These are phyloP conservation scores for Ophiostoma sp. DNA, from an alignment of 2,329 filamentous ascomycete genomes.

Conservation along the genomic window DNA sequence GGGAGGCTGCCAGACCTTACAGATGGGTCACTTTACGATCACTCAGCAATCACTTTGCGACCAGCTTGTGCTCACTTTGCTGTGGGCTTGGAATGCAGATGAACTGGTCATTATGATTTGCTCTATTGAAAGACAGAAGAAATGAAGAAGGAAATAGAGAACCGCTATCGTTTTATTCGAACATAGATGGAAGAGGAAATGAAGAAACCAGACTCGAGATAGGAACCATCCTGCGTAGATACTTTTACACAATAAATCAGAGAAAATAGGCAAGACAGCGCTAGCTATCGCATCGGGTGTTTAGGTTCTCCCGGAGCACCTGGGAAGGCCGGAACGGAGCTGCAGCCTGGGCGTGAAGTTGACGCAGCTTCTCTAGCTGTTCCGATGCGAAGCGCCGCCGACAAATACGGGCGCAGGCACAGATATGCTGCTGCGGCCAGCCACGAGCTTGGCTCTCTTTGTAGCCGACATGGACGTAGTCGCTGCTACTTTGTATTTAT, in stretches of 20 bases:
- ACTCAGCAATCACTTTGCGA: not conserved
- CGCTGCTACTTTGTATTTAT: not conserved
- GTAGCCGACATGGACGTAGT: not conserved
- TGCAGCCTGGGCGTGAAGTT: not conserved
- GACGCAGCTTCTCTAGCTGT: not conserved
- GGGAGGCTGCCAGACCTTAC: not conserved
- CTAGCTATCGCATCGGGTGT: not conserved
- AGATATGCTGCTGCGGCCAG: not conserved
- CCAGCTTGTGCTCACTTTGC: not conserved
- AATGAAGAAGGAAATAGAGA: not conserved
- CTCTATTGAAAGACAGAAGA: not conserved
- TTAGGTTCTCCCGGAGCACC: not conserved
- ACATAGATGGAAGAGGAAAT: not conserved
- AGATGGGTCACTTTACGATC: not conserved
- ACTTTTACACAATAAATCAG: slow-evolving; percentile 2
- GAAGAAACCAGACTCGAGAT: not conserved
- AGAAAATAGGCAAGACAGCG: not conserved
- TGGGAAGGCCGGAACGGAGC: not conserved
- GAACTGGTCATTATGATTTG: not conserved
- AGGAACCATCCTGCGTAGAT: not conserved
- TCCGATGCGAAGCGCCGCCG: not conserved
- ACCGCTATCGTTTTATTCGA: not conserved
- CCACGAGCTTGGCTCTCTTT: not conserved
- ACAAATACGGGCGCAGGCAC: not conserved
- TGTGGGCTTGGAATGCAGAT: not conserved